Evolutionary conservation across 2,329 filamentous ascomycete genomes (phyloP), one percentile per base, ranked within the genome.

Genomic region (Periconia macrospinosa): DNA sequence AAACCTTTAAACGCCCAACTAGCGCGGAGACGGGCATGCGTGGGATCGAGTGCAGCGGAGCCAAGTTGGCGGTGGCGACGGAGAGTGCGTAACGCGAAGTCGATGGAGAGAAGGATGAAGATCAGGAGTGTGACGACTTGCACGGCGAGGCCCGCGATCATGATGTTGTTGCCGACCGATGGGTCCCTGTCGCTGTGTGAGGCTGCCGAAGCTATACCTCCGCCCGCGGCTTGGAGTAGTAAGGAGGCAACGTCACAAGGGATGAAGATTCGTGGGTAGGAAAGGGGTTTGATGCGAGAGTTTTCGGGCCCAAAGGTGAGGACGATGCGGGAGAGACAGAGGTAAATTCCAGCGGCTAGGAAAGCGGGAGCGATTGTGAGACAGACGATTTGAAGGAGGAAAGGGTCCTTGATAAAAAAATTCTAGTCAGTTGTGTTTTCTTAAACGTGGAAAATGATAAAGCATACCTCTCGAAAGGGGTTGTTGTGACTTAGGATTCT

Each of bases 301-400:
- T 75, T 72, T 42, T 72, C 56, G 11, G 65, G 51, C 33, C 68
- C 76, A 58, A 77, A 76, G 47, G 68, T 73, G 37, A 67, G 60
- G 52, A 78, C 73, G 53, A 75, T 74, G 43, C 70, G 70, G 1
- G 74, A 74, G 30, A 88, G 78, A 30, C 83, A 86, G 50, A 89
- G 80, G 68, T 89, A 90, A 65, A 89, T 85, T 54, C 84, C 84
- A 0, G 86, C 86, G 27, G 83, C 79, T 62, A 82, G 79, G 68
- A 83, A 85, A 50, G 83, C 81, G 10, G 68, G 68, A 0, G 75
- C 79, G 43, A 81, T 80, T 60, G 80, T 83, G 47, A 89, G 76
- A 69, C 83, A 86, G 55, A 83, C 80, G 58, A 88, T 87, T 66
- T 89, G 84, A n/a, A 88, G 79, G 67, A 88, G 79, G 66, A 89